phyloP scores from a whole-genome alignment of 306 rosid species.

The Begonia loranthoides region DNA sequence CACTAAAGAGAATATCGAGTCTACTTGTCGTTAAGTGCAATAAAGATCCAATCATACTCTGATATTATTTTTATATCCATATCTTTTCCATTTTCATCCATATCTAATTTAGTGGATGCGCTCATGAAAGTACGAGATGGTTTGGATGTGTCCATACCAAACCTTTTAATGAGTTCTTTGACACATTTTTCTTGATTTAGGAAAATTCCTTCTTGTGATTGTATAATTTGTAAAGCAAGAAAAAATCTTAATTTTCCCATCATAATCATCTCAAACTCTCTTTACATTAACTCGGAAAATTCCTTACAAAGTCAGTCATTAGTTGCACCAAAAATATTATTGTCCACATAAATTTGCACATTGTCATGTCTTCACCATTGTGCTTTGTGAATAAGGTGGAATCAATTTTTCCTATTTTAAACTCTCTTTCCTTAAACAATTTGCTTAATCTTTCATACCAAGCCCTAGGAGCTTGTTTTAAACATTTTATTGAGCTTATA shows the following conservation, averaged over 20 bases:
- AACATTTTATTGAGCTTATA: neutral
- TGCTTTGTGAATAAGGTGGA: neutral
- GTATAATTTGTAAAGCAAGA: neutral
- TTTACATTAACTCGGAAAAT: neutral
- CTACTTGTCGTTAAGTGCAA: neutral
- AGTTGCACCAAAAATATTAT: neutral
- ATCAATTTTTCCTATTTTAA: neutral
- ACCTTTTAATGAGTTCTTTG: neutral
- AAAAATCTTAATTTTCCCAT: conserved; percentile 3
- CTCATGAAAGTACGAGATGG: neutral
- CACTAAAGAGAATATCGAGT: neutral
- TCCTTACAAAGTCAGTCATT: neutral
- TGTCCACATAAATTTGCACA: neutral
- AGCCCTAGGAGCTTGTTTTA: conserved; percentile 2
- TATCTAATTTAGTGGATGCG: neutral
- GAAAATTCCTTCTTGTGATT: too few relatives aligned
- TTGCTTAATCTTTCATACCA: neutral
- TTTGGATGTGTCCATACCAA: neutral
- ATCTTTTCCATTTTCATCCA: too few relatives aligned
- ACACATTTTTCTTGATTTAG: neutral
- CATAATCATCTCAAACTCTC: conserved; percentile 2
- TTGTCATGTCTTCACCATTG: neutral
- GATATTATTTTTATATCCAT: neutral
- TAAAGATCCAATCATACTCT: neutral
- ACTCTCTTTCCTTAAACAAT: neutral